These are phyloP conservation scores for Phytophthora lateralis DNA, from an alignment of 352 stramenopile species.

Conservation along the genomic window DNA sequence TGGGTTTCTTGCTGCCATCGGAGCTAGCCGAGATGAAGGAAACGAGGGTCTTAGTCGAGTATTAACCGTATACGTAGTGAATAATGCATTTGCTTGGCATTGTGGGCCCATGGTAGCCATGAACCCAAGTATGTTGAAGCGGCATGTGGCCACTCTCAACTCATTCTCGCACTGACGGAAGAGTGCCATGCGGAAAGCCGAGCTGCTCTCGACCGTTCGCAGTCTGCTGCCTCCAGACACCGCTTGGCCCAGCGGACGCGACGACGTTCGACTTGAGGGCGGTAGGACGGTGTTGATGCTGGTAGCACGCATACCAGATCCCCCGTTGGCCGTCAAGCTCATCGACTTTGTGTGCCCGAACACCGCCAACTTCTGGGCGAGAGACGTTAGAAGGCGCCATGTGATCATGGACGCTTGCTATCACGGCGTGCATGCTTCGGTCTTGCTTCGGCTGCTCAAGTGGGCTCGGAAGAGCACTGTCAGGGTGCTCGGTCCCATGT, in stretches of 20 bases:
- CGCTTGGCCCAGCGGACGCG: constrained; percentile 1
- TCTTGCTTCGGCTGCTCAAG: constrained; percentile 21
- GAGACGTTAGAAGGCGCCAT: constrained; percentile 11
- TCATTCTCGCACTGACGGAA: neutral
- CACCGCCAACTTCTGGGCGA: constrained; percentile 20
- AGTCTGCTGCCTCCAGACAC: constrained; percentile 6
- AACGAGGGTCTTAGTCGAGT: neutral
- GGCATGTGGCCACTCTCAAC: too few species aligned
- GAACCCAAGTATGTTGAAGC: too few species aligned
- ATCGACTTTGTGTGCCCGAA: constrained; percentile 24
- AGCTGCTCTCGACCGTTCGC: constrained; percentile 8
- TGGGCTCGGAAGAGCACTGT: constrained; percentile 10
- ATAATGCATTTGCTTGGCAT: too few species aligned
- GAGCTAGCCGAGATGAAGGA: neutral
- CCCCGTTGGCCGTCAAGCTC: constrained; percentile 19
- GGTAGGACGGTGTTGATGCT: constrained; percentile 24
- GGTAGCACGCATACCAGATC: neutral
- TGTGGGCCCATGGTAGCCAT: too few species aligned
- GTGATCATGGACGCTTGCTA: constrained; percentile 28
- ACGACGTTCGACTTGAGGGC: constrained; percentile 1
- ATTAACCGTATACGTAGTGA: neutral
- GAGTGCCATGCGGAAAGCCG: constrained; percentile 3
- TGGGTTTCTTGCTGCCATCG: constrained; percentile 8
- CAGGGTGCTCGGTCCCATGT: constrained; percentile 8
- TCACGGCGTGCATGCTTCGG: constrained; percentile 11